Evolutionary conservation across 345 rosid genomes (phyloP).

Genomic region (Lumnitzera littorea): DNA sequence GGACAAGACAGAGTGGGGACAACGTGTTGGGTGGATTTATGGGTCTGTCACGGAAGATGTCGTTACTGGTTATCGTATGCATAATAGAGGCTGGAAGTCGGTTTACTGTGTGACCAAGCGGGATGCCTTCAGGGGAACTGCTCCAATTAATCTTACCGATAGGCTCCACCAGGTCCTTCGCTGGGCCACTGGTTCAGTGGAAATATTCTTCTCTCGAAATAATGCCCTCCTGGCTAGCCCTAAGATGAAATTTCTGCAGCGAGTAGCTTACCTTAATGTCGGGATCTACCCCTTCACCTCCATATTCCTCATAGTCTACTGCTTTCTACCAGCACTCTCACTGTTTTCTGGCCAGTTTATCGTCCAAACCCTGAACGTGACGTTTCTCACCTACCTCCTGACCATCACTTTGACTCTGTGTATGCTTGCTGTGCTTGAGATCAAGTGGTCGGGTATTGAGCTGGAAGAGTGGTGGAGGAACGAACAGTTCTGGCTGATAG

Average conservation of each 20-base stretch:
- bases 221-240: slow-evolving; percentile 85
- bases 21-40: slow-evolving; percentile 93
- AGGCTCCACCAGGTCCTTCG: slow-evolving; percentile 97
- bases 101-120: slow-evolving; percentile 97
- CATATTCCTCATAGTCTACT: slow-evolving; percentile 87
- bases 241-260: slow-evolving; percentile 81
- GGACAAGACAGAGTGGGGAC: slow-evolving; percentile 99
- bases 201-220: slow-evolving; percentile 95
- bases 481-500: slow-evolving; percentile 97
- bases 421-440: slow-evolving; percentile 79
- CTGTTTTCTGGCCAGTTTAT: slow-evolving; percentile 98
- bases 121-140: slow-evolving; percentile 94
- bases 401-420: slow-evolving; percentile 67
- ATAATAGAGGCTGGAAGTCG: slow-evolving; percentile 97
- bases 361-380: slow-evolving; percentile 68
- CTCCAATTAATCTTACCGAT: slow-evolving; percentile 94
- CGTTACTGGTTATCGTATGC: slow-evolving; percentile 97
- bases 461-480: slow-evolving; percentile 99
- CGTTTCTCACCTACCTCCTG: slow-evolving; percentile 81
- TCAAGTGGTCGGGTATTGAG: slow-evolving; percentile 93
- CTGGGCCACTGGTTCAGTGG: slow-evolving; percentile 98
- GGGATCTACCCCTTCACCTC: slow-evolving; percentile 98
- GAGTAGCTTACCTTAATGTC: slow-evolving; percentile 87
- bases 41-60: slow-evolving; percentile 99
- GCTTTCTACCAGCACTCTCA: slow-evolving; percentile 94